Base-by-base conservation (phyloP, 257 asterid genomes). In the Solanum ahanhuiri region DNA sequence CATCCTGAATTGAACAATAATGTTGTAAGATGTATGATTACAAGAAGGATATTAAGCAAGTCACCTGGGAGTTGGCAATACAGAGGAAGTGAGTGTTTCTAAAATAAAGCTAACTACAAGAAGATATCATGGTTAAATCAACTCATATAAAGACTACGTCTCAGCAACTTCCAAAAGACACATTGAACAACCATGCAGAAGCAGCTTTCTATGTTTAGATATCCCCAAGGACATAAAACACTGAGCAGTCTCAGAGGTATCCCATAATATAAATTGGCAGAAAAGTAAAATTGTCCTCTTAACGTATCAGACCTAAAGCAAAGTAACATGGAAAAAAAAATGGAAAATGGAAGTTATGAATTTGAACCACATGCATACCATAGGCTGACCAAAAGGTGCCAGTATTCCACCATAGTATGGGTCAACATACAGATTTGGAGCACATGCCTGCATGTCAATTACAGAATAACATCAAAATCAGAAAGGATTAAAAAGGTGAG, bases 361-460 rank as follows among this genome's bases (percentile, higher is more conserved):
- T 31, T 9, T 23, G 15, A 89, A 28, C 8, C 45, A 71, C 31
- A 85, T 45, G 39, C 94, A 51, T 94, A 94, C 98, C 97, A 94
- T 87, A 83, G 94, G 97, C 84, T 94, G 98, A 41, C 96, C 98
- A 89, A 91, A 95, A 86, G 95, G 90, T 84, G 96, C 91, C 92
- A 95, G 81, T 93, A 94, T 92, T 86, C 95, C 95, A 86, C 95
- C 98, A 72, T 90, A 92, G 89, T 87, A 93, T 30, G 92, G 92
- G 84, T 93, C 94, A 23, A 86, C 30, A 81, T 91, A 94, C 51
- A 92, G 93, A 89, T 89, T 89, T 67, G 96, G 43, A 30, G 93
- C 93, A 86, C 93, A 91, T 45, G 92, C 96, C 98, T 96, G 93
- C 71, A 54, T 41, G 23, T 69, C 63, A 64, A 25, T 45, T 45